These are phyloP conservation scores for Zygoascus bituminiphila DNA, from an alignment of 805 yeast species.

Conservation along the genomic window DNA sequence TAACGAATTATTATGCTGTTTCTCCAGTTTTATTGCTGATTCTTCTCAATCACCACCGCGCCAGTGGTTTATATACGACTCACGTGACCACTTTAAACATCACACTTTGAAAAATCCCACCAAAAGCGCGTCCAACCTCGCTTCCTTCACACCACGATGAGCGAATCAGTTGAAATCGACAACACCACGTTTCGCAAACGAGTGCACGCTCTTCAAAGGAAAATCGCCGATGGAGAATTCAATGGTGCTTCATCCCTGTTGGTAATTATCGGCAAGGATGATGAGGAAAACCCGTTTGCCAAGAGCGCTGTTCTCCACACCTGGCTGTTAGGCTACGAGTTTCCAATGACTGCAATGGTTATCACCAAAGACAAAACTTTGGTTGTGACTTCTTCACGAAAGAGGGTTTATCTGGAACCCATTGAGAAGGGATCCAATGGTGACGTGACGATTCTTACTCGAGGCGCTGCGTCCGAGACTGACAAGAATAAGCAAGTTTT, in stretches of 20 bases:
- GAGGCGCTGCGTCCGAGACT: slow-evolving; percentile 59
- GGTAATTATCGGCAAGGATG: slow-evolving; percentile 74
- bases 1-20: no score
- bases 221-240: slow-evolving; percentile 27
- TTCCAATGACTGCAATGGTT: slow-evolving; percentile 79
- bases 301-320: slow-evolving; percentile 79
- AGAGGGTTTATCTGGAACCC: slow-evolving; percentile 68
- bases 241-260: slow-evolving; percentile 43
- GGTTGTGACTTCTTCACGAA: slow-evolving; percentile 72
- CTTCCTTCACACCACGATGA: not conserved
- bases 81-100: not conserved
- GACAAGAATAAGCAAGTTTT: slow-evolving; percentile 66
- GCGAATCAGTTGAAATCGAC: slow-evolving; percentile 21
- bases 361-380: slow-evolving; percentile 51
- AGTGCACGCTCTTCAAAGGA: slow-evolving; percentile 23
- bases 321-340: slow-evolving; percentile 92
- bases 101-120: not conserved
- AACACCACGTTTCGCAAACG: slow-evolving; percentile 27
- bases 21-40: no score
- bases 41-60: no score
- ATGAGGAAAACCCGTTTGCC: slow-evolving; percentile 83
- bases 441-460: slow-evolving; percentile 51
- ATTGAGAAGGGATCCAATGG: slow-evolving; percentile 31
- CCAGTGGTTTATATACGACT: no score
- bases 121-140: not conserved